Evolutionary conservation across 2,329 filamentous ascomycete genomes (phyloP).

Genomic region (Claviceps spartinae): DNA sequence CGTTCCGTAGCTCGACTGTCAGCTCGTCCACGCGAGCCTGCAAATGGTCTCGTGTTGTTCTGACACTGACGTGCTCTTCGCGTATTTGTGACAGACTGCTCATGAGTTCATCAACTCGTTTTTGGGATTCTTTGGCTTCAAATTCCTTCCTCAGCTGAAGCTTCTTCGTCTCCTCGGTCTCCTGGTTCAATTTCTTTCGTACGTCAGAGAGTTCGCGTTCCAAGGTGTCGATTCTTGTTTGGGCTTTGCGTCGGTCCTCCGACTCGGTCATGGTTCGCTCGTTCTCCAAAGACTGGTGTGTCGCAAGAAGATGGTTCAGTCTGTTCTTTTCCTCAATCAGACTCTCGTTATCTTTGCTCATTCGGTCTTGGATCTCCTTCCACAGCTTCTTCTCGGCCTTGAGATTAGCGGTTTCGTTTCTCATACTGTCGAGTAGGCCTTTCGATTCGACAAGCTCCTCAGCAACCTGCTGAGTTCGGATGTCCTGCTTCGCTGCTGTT

Average conservation of each 20-base stretch:
- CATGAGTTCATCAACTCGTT: constrained; percentile 84
- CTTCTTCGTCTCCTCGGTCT: constrained; percentile 76
- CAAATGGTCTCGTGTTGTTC: constrained; percentile 79
- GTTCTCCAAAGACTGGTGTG: constrained; percentile 79
- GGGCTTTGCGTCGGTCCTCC: constrained; percentile 67
- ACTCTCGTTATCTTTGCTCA: constrained; percentile 77
- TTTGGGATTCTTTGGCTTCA: constrained; percentile 76
- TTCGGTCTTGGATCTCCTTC: constrained; percentile 82
- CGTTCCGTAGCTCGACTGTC: constrained; percentile 72
- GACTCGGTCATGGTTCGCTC: constrained; percentile 78
- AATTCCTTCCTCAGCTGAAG: constrained; percentile 74
- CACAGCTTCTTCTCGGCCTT: constrained; percentile 91
- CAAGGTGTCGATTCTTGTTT: constrained; percentile 62
- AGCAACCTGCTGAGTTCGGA: constrained; percentile 78
- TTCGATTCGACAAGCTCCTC: constrained; percentile 85
- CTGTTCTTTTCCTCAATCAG: constrained; percentile 74
- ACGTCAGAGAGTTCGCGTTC: constrained; percentile 65
- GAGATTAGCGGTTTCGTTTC: constrained; percentile 80
- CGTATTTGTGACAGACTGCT: constrained; percentile 65
- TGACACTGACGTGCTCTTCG: constrained; percentile 73
- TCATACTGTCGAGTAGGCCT: constrained; percentile 70
- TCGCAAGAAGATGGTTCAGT: constrained; percentile 69
- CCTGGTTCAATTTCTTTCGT: constrained; percentile 72
- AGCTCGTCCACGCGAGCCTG: constrained; percentile 82
- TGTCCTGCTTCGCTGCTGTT: constrained; percentile 75